Conservation (phyloP, 257 asterid genomes). For the Pogostemon cablin region DNA sequence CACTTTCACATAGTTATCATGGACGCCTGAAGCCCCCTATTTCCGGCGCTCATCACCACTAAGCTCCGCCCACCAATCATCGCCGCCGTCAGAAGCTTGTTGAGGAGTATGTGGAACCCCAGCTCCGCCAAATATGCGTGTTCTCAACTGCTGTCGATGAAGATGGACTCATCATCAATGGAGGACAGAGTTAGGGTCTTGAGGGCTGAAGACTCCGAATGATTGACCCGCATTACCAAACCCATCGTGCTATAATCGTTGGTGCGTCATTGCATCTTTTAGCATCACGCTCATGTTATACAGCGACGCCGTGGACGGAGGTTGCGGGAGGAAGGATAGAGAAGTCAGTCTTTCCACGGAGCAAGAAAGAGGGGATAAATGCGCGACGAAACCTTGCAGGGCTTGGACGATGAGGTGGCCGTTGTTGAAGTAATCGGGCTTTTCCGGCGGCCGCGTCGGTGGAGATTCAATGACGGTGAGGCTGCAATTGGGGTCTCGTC, state of each 20-base stretch:
- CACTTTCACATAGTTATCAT: conserved; percentile 66
- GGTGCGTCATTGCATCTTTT: conserved; percentile 55
- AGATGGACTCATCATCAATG: conserved; percentile 61
- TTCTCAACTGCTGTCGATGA: conserved; percentile 56
- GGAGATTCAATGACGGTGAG: conserved; percentile 56
- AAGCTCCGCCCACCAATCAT: conserved; percentile 55
- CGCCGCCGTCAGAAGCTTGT: conserved; percentile 50
- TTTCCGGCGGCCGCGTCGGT: conserved; percentile 18
- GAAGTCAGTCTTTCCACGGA: conserved; percentile 56
- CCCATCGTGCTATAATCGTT: conserved; percentile 63
- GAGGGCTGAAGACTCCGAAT: conserved; percentile 51
- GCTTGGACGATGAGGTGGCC: conserved; percentile 68
- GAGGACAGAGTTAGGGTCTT: conserved; percentile 70
- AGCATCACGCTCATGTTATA: conserved; percentile 51
- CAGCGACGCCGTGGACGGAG: conserved; percentile 47
- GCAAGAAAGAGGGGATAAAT: conserved; percentile 76
- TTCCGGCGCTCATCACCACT: conserved; percentile 70
- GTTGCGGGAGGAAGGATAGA: conserved; percentile 48
- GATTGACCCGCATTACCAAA: conserved; percentile 61
- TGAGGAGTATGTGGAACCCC: conserved; percentile 67
- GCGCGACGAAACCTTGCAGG: conserved; percentile 63
- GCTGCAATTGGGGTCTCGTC: conserved; percentile 56
- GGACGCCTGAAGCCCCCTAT: conserved; percentile 59
- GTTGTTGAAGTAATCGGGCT: conserved; percentile 68
- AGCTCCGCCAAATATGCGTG: conserved; percentile 59